A percentile compares a stretch with the other conserved stretches of the same genome.
Conservation (phyloP, 331 rosid genomes). For the Malus hybrid region DNA sequence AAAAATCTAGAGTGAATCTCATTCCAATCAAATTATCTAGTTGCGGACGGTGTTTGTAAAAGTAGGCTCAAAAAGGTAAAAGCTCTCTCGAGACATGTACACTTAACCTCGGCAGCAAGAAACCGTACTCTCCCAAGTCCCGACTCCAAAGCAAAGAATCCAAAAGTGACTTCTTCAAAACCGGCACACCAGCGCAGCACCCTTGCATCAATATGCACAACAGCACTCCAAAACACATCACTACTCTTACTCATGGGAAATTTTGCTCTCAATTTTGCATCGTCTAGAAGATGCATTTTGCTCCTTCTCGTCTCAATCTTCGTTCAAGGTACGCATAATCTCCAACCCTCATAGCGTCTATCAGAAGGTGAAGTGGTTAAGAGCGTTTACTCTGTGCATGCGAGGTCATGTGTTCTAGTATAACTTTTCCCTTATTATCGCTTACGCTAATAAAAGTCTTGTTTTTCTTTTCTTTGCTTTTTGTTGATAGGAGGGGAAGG, state of each 20-base stretch:
- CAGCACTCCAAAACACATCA: neutral
- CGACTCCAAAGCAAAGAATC: constrained; percentile 56
- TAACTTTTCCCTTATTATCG: no score
- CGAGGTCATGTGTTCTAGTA: no score
- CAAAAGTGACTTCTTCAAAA: constrained; percentile 37
- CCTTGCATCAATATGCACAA: neutral
- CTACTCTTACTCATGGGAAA: constrained; percentile 23
- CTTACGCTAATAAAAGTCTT: no score
- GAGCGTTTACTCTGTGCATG: no score
- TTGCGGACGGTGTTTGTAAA: no score
- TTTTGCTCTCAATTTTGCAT: neutral
- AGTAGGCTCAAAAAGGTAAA: no score
- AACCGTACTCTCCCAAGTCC: constrained; percentile 16
- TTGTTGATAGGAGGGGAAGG: constrained; percentile 23
- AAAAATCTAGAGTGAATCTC: no score
- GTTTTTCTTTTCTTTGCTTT: neutral
- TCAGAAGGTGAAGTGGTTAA: no score
- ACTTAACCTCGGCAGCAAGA: constrained; percentile 20
- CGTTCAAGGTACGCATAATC: constrained; percentile 26
- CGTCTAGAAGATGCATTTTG: constrained; percentile 2
- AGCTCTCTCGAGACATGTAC: constrained; percentile 5
- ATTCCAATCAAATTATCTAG: no score
- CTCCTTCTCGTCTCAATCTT: constrained; percentile 29
- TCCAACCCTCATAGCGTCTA: no score
- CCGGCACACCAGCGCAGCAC: constrained; percentile 6